Conservation (phyloP, 2,329 filamentous ascomycete genomes). For the Lachnellula willkommii region DNA sequence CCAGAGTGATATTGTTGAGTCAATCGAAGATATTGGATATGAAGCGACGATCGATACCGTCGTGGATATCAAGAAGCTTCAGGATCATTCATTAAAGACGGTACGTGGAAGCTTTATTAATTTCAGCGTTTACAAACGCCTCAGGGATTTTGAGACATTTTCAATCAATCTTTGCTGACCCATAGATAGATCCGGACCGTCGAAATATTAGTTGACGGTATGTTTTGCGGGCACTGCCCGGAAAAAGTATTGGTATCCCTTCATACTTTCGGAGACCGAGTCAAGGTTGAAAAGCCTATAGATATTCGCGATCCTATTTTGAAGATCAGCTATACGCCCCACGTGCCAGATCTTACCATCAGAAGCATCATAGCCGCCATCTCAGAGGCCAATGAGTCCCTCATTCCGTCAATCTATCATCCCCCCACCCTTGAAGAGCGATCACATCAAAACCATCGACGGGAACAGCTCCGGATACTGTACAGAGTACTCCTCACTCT, state of each 20-base stretch:
- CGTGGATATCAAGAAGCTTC: conserved; percentile 24
- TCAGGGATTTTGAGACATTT: too few species aligned
- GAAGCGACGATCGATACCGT: conserved; percentile 52
- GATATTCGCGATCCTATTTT: conserved; percentile 61
- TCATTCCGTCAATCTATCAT: conserved; percentile 68
- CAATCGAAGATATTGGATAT: conserved; percentile 55
- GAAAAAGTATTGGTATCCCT: conserved; percentile 51
- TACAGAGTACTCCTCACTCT: conserved; percentile 66
- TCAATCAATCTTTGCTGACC: too few species aligned
- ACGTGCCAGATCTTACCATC: conserved; percentile 65
- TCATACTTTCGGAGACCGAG: conserved; percentile 43
- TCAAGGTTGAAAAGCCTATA: conserved; percentile 47
- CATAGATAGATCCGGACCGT: conserved; percentile 36
- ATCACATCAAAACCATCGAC: conserved; percentile 64
- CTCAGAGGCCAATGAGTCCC: conserved; percentile 56
- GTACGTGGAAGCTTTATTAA: too few species aligned
- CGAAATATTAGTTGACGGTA: conserved; percentile 62
- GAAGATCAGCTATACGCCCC: conserved; percentile 64
- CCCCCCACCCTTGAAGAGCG: conserved; percentile 79
- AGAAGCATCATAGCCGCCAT: conserved; percentile 68
- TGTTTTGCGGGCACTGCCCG: conserved; percentile 71
- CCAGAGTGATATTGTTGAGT: conserved; percentile 39
- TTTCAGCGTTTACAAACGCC: too few species aligned
- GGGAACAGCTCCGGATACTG: conserved; percentile 64
- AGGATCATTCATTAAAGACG: conserved; percentile 2